Conservation (phyloP, 352 stramenopile species). For the Pythium chondricola region DNA sequence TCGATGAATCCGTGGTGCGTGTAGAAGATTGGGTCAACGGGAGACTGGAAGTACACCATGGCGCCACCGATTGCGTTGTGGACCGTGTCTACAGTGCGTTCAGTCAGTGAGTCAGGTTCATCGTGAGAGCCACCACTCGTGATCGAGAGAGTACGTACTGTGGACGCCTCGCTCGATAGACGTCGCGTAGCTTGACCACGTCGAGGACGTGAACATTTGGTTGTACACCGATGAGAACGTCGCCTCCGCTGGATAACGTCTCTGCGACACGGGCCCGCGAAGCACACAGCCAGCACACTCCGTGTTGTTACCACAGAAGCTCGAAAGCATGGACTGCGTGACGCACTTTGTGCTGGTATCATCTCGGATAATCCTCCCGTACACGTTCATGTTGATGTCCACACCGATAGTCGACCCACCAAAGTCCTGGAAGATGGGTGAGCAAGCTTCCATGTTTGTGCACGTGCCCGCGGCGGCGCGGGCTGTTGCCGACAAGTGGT, state of each 20-base stretch:
- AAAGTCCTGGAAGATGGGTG: conserved; percentile 18
- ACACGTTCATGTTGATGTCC: conserved; percentile 6
- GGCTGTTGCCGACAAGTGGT: conserved; percentile 14
- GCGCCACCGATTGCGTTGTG: conserved; percentile 13
- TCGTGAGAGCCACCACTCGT: too few species aligned
- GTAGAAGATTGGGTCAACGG: conserved; percentile 23
- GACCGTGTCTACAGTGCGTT: conserved; percentile 20
- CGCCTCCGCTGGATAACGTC: conserved; percentile 7
- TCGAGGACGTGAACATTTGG: conserved; percentile 17
- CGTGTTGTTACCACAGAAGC: conserved; percentile 19
- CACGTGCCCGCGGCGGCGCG: conserved; percentile 1
- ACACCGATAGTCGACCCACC: conserved; percentile 9
- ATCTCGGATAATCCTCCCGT: not conserved
- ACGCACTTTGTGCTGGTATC: conserved; percentile 5
- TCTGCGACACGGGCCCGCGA: not conserved
- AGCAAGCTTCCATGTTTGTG: conserved; percentile 17
- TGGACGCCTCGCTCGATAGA: conserved; percentile 17
- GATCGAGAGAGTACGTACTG: conserved; percentile 21
- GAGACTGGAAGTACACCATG: conserved; percentile 15
- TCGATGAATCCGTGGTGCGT: conserved; percentile 19
- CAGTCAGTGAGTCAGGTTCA: too few species aligned
- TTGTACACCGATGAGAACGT: conserved; percentile 16
- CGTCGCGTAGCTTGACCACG: conserved; percentile 2
- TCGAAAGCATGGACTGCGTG: conserved; percentile 4
- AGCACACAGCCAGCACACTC: conserved; percentile 13